Evolutionary conservation across 768 basidiomycete genomes (phyloP).

Genomic region (Suillus subalutaceus): DNA sequence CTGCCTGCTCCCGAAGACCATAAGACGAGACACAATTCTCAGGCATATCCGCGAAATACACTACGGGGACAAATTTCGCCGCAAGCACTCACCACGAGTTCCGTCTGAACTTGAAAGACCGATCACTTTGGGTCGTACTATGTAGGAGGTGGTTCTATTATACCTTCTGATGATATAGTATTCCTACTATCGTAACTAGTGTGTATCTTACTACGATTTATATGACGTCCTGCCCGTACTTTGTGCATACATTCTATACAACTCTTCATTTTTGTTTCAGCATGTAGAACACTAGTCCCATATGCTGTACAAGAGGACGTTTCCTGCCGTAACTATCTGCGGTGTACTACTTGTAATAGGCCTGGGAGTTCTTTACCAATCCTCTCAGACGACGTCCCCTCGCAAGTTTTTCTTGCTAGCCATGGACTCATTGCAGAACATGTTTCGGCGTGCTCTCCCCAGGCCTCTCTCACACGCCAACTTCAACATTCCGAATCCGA

Average conservation of each 20-base stretch:
- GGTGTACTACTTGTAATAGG: neutral
- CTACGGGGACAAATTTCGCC: conserved; percentile 4
- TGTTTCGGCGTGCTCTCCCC: neutral
- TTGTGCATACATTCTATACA: neutral
- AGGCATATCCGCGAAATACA: conserved; percentile 5
- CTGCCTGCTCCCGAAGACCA: neutral
- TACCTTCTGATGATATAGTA: neutral
- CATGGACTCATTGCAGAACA: neutral
- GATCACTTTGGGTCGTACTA: neutral
- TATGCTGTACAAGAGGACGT: neutral
- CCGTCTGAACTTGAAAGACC: neutral
- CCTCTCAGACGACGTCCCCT: neutral
- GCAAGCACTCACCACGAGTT: neutral
- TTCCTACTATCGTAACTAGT: neutral
- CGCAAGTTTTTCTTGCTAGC: neutral
- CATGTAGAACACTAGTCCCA: neutral
- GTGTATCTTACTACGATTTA: neutral
- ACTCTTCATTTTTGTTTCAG: neutral
- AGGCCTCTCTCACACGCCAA: neutral
- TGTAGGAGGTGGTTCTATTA: neutral
- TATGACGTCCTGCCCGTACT: neutral
- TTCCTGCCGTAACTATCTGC: neutral
- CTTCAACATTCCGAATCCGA: neutral
- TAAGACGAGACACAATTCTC: conserved; percentile 1
- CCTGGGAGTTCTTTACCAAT: neutral